Base-by-base conservation (phyloP, 495 filamentous ascomycete genomes). In the Margaritispora aquatica region DNA sequence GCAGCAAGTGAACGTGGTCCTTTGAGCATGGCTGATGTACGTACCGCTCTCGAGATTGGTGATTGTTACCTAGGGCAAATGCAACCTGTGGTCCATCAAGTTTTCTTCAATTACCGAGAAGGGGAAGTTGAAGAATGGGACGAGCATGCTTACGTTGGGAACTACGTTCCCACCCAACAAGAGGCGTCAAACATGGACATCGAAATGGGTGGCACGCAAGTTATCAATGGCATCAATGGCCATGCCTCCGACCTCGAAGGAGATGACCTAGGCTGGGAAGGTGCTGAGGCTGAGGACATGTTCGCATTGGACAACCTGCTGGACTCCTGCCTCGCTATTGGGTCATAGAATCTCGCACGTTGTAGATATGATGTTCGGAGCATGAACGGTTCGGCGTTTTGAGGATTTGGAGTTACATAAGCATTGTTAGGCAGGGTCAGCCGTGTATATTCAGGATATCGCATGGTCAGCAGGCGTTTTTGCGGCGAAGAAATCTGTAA, bases 21-120 rank as follows among this genome's bases (percentile, higher is more conserved):
- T 0, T 72, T 97, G 2, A 82, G 86, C 8, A 88, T 93, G 72
- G 82, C 84, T 41, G 94, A 97, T 71, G 69, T 97, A 41, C 78
- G 88, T 52, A 71, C 96, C 20, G 84, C 88, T 1, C 67, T 96
- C 11, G 81, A 87, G 63, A 74, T 96, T 38, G 86, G 87, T 0
- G 84, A 90, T 61, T 84, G 82, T 52, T 81, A 86, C 24, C 74
- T 96, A 22, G 84, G 84, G 13, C 85, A 90, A 63, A 90, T 94
- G 77, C 89, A 88, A 0, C 74, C 89, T 24, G 76, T 94, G 15
- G 77, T 84, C 34, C 82, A 87, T 58, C 80, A 84, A 58, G 84
- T 96, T 55, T 80, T 88, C 72, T 81, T 84, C 57, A 80, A 78
- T 4, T 89, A 88, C 61, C 77, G 88, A 51, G 90, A 92, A 71